phyloP scores from a whole-genome alignment of 495 filamentous ascomycete species.

The Daldinia concentrica region DNA sequence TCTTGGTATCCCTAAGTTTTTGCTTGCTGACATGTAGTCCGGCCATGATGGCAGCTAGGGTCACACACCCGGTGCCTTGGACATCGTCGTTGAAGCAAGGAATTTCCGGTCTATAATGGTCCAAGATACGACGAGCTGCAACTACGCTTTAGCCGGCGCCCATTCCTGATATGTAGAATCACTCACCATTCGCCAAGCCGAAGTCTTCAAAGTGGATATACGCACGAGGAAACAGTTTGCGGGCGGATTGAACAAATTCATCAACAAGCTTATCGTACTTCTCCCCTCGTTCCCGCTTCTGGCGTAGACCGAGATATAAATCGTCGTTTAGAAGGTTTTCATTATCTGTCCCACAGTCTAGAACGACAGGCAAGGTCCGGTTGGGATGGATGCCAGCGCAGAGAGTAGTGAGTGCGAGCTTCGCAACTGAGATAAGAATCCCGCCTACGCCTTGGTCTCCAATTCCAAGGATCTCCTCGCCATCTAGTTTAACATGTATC shows the following conservation, averaged over 20 bases:
- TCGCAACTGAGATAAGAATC: slow-evolving; percentile 85
- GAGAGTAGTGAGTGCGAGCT: slow-evolving; percentile 81
- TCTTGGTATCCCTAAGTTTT: slow-evolving; percentile 70
- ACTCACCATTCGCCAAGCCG: slow-evolving; percentile 61
- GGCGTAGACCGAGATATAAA: slow-evolving; percentile 79
- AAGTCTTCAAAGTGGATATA: slow-evolving; percentile 85
- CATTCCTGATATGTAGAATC: background rate
- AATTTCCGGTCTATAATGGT: slow-evolving; percentile 74
- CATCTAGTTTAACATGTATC: slow-evolving; percentile 42
- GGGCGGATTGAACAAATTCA: slow-evolving; percentile 71
- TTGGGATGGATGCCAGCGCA: slow-evolving; percentile 88
- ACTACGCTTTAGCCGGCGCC: background rate
- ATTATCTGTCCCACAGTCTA: slow-evolving; percentile 92
- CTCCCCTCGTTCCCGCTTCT: slow-evolving; percentile 71
- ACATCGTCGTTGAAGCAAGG: slow-evolving; percentile 94
- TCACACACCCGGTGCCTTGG: slow-evolving; percentile 89
- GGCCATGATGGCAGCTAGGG: slow-evolving; percentile 80
- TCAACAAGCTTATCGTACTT: slow-evolving; percentile 84
- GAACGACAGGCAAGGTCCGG: slow-evolving; percentile 79
- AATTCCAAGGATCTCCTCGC: slow-evolving; percentile 81
- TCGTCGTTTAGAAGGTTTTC: slow-evolving; percentile 78
- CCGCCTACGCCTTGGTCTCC: slow-evolving; percentile 92
- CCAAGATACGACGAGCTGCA: slow-evolving; percentile 71
- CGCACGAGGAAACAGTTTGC: slow-evolving; percentile 77
- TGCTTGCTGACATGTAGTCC: slow-evolving; percentile 73